These are phyloP conservation scores for Paecilomyces variotii DNA, from an alignment of 2,329 filamentous ascomycete species.

Conservation along the genomic window DNA sequence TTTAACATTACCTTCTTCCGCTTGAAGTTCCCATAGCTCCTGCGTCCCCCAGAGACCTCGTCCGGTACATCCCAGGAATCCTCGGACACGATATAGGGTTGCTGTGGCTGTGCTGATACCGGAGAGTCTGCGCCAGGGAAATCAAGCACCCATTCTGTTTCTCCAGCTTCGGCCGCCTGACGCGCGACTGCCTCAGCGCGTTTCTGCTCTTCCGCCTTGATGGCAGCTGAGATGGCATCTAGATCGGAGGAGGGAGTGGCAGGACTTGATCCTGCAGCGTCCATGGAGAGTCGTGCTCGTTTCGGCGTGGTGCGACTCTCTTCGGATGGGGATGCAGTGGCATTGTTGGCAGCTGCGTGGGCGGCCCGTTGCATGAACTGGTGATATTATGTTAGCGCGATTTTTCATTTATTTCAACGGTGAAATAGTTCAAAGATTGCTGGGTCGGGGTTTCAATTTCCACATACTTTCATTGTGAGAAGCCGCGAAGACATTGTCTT, in stretches of 20 bases:
- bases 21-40: constrained; percentile 32
- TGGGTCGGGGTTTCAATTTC: not conserved
- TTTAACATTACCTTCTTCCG: constrained; percentile 21
- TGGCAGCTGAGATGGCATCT: constrained; percentile 31
- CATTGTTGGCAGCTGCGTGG: constrained; percentile 33
- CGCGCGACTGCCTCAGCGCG: constrained; percentile 30
- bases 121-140: constrained; percentile 16
- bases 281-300: constrained; percentile 25
- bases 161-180: constrained; percentile 35
- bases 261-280: constrained; percentile 10
- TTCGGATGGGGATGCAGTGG: constrained; percentile 38
- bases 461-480: constrained; percentile 70
- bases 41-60: constrained; percentile 23
- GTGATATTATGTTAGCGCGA: not conserved
- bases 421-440: constrained; percentile 1
- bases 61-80: constrained; percentile 27
- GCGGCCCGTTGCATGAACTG: constrained; percentile 84
- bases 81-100: constrained; percentile 23
- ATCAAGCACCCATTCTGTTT: constrained; percentile 38
- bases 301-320: constrained; percentile 33
- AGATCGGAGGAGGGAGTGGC: constrained; percentile 26
- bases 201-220: constrained; percentile 34
- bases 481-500: constrained; percentile 80
- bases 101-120: constrained; percentile 10
- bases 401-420: not conserved